Conservation (phyloP, 2,329 filamentous ascomycete species). For the Penicillium sp. region DNA sequence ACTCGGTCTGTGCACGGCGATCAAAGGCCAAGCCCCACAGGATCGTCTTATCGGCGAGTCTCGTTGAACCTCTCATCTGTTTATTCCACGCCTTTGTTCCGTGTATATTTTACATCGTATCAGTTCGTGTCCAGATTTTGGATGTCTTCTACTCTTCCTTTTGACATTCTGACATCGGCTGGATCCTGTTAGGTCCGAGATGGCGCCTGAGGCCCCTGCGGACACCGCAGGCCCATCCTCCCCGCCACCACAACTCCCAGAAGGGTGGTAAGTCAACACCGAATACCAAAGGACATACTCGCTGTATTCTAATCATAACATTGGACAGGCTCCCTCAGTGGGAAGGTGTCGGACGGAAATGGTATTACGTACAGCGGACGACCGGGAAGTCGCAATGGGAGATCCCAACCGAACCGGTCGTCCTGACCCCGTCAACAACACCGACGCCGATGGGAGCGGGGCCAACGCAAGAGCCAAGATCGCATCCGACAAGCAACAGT, state of each 20-base stretch:
- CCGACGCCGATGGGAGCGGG: conserved; percentile 29
- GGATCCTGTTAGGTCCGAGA: conserved; percentile 10
- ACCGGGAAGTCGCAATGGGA: conserved; percentile 43
- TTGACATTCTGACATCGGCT: neutral
- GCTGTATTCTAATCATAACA: neutral
- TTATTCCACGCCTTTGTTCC: neutral
- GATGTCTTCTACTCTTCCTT: neutral
- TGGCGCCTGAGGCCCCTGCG: conserved; percentile 32
- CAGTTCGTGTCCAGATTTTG: neutral
- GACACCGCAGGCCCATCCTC: conserved; percentile 40
- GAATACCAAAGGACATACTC: neutral
- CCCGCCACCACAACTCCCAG: conserved; percentile 37
- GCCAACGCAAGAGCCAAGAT: conserved; percentile 25
- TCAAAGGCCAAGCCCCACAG: conserved; percentile 23
- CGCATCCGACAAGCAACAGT: conserved; percentile 24
- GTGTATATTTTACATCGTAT: neutral
- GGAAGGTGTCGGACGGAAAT: conserved; percentile 38
- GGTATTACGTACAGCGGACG: conserved; percentile 41
- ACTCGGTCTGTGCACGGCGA: conserved; percentile 13
- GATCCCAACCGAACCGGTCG: conserved; percentile 39
- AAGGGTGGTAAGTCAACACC: conserved; percentile 36
- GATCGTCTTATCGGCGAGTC: conserved; percentile 16
- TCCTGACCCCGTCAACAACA: conserved; percentile 36
- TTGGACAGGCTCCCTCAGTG: conserved; percentile 39
- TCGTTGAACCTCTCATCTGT: conserved; percentile 1